Conservation (phyloP, 495 filamentous ascomycete genomes). For the Coniosporium apollinis region DNA sequence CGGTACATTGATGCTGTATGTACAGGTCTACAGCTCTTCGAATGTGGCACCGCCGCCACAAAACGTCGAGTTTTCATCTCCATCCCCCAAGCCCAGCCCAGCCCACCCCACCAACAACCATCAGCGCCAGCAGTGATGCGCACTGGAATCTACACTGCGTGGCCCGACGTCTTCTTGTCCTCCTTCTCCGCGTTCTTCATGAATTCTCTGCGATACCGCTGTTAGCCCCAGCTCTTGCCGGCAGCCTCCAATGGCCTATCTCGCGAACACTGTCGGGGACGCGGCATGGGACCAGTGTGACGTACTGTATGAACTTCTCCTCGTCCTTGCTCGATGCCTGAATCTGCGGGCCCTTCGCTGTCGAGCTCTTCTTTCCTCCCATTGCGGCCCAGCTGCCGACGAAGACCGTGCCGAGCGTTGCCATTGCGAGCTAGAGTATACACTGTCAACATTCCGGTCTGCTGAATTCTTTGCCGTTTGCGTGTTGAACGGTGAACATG, state of each 20-base stretch:
- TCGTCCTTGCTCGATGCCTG: conserved; percentile 81
- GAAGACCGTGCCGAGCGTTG: conserved; percentile 51
- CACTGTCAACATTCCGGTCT: too few relatives aligned
- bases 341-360: conserved; percentile 52
- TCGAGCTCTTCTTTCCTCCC: conserved; percentile 47
- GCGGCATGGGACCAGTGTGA: conserved; percentile 4
- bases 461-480: too few relatives aligned
- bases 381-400: conserved; percentile 35
- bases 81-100: too few relatives aligned
- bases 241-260: conserved; percentile 1
- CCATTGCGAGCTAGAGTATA: conserved; percentile 76
- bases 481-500: neutral
- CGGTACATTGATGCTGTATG: too few relatives aligned
- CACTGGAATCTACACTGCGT: too few relatives aligned
- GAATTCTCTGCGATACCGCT: conserved; percentile 4
- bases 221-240: conserved; percentile 19
- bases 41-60: too few relatives aligned
- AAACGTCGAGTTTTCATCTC: too few relatives aligned
- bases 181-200: conserved; percentile 8
- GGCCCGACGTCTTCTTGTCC: conserved; percentile 2
- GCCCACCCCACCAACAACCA: too few relatives aligned
- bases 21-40: too few relatives aligned
- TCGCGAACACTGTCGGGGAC: neutral
- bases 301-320: conserved; percentile 95
- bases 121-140: too few relatives aligned